These are phyloP conservation scores for Lyophyllum semitale DNA, from an alignment of 768 basidiomycete genomes.

Conservation along the genomic window DNA sequence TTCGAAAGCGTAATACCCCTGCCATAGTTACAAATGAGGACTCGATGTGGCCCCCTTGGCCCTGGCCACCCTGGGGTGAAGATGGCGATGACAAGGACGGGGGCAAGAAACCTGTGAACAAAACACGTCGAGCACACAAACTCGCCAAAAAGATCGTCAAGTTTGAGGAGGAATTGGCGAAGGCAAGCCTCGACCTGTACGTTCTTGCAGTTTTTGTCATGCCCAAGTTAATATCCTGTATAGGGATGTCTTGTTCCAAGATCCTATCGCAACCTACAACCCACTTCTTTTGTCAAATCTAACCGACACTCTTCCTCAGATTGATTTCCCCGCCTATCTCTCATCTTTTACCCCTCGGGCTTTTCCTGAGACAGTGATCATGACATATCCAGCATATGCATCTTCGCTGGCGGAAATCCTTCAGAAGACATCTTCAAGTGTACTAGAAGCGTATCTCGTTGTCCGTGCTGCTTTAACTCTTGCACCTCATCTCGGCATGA, in stretches of 20 bases:
- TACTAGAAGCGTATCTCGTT: constrained; percentile 86
- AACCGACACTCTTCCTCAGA: constrained; percentile 66
- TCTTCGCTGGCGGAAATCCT: constrained; percentile 69
- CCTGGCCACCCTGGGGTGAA: constrained; percentile 84
- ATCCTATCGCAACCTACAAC: constrained; percentile 90
- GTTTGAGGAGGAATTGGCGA: constrained; percentile 79
- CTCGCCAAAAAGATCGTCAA: constrained; percentile 72
- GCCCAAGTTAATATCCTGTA: not conserved
- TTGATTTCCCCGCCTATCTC: constrained; percentile 86
- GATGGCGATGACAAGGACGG: constrained; percentile 51
- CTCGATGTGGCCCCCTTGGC: constrained; percentile 75
- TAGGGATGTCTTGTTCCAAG: constrained; percentile 70
- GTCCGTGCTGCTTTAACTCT: constrained; percentile 70
- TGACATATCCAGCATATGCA: constrained; percentile 82
- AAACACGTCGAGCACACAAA: constrained; percentile 54
- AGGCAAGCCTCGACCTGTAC: constrained; percentile 79
- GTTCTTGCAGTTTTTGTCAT: constrained; percentile 20
- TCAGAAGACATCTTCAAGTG: constrained; percentile 61
- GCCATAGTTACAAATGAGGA: constrained; percentile 36
- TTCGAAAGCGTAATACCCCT: constrained; percentile 12
- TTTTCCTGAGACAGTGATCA: constrained; percentile 75
- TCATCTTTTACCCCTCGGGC: constrained; percentile 78
- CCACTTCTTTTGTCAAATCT: constrained; percentile 73
- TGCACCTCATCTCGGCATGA: constrained; percentile 70
- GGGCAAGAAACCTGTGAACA: constrained; percentile 50